A percentile compares a stretch with the other conserved stretches of the same genome.
Conservation (phyloP, 768 basidiomycete genomes). For the Suillus subluteus region DNA sequence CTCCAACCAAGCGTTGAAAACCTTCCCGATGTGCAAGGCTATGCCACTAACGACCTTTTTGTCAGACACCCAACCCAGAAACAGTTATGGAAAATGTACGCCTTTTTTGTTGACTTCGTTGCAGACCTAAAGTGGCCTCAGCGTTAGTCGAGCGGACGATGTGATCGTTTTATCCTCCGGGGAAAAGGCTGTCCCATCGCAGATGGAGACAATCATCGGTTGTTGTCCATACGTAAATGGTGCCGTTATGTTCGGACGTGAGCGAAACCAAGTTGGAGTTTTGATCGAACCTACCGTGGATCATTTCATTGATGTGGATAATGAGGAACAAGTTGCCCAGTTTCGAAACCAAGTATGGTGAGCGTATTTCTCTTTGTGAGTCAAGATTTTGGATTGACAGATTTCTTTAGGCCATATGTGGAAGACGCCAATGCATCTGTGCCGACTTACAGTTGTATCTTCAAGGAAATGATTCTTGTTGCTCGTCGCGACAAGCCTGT, state of each 20-base stretch:
- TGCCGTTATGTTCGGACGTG: conserved; percentile 34
- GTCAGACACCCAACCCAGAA: conserved; percentile 43
- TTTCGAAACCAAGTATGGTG: conserved; percentile 24
- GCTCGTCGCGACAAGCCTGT: conserved; percentile 43
- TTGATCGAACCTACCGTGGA: conserved; percentile 28
- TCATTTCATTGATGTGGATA: conserved; percentile 18
- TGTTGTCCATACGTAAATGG: conserved; percentile 21
- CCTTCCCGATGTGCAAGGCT: conserved; percentile 38
- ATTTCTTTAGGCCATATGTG: conserved; percentile 33
- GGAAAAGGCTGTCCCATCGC: conserved; percentile 33
- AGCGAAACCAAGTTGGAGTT: conserved; percentile 29
- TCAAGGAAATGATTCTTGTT: conserved; percentile 53
- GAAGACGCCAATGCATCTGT: conserved; percentile 41
- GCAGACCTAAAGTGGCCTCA: conserved; percentile 12
- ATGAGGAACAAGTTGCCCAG: conserved; percentile 10
- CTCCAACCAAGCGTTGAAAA: conserved; percentile 27
- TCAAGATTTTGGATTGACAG: neutral
- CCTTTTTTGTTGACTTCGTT: neutral
- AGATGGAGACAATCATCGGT: conserved; percentile 26
- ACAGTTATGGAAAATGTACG: conserved; percentile 45
- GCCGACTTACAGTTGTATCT: conserved; percentile 41
- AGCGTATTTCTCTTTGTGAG: neutral
- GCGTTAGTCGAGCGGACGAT: conserved; percentile 40
- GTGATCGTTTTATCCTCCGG: conserved; percentile 31
- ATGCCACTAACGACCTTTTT: conserved; percentile 47